Evolutionary conservation across 495 filamentous ascomycete species (phyloP).

Genomic region (Platismatia glauca): DNA sequence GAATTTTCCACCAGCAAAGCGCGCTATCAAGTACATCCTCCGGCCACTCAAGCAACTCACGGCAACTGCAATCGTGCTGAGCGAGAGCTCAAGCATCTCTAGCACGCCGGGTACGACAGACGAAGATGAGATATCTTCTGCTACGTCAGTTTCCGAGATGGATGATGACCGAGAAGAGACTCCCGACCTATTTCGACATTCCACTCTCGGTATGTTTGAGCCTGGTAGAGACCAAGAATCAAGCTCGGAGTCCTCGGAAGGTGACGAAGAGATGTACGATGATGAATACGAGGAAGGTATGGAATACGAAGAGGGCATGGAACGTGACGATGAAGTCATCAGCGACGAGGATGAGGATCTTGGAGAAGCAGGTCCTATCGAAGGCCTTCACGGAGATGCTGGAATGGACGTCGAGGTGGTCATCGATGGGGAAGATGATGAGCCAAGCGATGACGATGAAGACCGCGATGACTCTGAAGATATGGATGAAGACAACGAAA

Average conservation of each 20-base stretch:
- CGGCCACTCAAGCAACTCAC: slow-evolving; percentile 80
- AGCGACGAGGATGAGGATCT: slow-evolving; percentile 83
- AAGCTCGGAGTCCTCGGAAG: slow-evolving; percentile 52
- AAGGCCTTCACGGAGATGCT: slow-evolving; percentile 73
- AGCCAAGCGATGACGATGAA: slow-evolving; percentile 52
- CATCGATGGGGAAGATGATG: slow-evolving; percentile 62
- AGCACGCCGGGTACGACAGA: slow-evolving; percentile 54
- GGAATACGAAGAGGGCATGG: slow-evolving; percentile 78
- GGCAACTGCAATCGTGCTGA: slow-evolving; percentile 74
- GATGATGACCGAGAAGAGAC: slow-evolving; percentile 91
- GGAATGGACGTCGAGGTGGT: slow-evolving; percentile 77
- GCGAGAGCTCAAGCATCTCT: slow-evolving; percentile 63
- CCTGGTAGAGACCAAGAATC: slow-evolving; percentile 70
- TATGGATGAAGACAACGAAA: slow-evolving; percentile 47
- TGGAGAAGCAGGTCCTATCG: slow-evolving; percentile 72
- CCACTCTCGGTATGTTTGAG: slow-evolving; percentile 90
- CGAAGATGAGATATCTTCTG: slow-evolving; percentile 83
- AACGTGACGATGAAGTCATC: slow-evolving; percentile 72
- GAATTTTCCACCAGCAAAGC: slow-evolving; percentile 85
- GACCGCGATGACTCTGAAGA: slow-evolving; percentile 44
- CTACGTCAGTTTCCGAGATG: slow-evolving; percentile 80
- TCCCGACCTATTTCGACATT: slow-evolving; percentile 93
- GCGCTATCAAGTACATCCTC: slow-evolving; percentile 91
- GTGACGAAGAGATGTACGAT: slow-evolving; percentile 77
- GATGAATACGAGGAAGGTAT: slow-evolving; percentile 62